phyloP scores from a whole-genome alignment of 225 moss, liverwort and hornwort genomes.

The Asterella californica region DNA sequence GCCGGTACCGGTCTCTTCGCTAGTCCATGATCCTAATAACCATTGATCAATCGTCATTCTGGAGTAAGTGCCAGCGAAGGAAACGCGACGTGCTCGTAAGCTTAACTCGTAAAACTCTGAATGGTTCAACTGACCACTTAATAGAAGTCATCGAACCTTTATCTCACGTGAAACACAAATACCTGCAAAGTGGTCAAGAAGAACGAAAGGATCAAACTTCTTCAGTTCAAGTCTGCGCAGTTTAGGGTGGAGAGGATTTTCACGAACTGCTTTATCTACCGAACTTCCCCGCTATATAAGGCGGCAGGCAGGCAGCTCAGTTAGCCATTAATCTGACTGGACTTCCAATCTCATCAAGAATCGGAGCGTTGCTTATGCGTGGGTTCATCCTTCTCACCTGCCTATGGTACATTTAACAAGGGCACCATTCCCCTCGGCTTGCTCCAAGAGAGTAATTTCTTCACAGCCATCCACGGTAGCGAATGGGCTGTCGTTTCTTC shows the following conservation, averaged over 20 bases:
- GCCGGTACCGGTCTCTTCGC: background rate
- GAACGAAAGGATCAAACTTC: constrained; percentile 81
- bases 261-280: no score
- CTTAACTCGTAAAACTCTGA: background rate
- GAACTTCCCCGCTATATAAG: no score
- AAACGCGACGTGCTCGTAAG: background rate
- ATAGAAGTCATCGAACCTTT: background rate
- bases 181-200: constrained; percentile 79
- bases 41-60: no score
- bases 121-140: background rate
- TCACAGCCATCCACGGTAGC: constrained; percentile 51
- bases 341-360: background rate
- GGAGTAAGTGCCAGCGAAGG: no score
- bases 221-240: constrained; percentile 74
- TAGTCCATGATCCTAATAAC: no score
- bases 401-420: constrained; percentile 80
- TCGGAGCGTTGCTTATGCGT: background rate
- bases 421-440: constrained; percentile 81
- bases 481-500: constrained; percentile 22
- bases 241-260: background rate
- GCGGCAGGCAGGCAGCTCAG: background rate
- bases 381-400: constrained; percentile 40
- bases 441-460: constrained; percentile 58
- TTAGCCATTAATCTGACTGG: background rate
- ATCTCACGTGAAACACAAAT: no score